Evolutionary conservation across 2,329 filamentous ascomycete genomes (phyloP).

Genomic region (Sporothrix phasma): DNA sequence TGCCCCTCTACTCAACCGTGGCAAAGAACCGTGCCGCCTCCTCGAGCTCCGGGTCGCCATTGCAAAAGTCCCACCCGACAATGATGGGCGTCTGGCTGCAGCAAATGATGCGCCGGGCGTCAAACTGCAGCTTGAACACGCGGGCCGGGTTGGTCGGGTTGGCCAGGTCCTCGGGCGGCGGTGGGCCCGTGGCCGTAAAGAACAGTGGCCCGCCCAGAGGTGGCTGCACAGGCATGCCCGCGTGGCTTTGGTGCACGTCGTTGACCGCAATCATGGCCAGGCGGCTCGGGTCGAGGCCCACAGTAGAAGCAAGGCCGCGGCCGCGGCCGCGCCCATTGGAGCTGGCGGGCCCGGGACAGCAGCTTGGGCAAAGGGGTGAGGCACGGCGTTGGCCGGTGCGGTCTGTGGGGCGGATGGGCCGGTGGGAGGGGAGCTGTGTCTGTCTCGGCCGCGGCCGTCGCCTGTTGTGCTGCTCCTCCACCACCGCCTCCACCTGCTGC

Average conservation of each 20-base stretch:
- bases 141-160: conserved; percentile 42
- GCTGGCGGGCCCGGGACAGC: no score
- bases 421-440: not conserved
- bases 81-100: conserved; percentile 87
- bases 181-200: no score
- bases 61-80: conserved; percentile 96
- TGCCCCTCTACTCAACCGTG: conserved; percentile 38
- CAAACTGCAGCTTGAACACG: conserved; percentile 96
- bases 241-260: no score
- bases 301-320: not conserved
- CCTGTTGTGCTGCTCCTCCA: not conserved
- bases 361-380: not conserved
- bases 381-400: not conserved
- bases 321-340: not conserved
- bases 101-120: conserved; percentile 84
- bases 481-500: no score
- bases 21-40: conserved; percentile 71
- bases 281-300: no score
- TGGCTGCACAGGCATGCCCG: no score
- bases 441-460: not conserved
- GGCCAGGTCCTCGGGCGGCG: conserved; percentile 29
- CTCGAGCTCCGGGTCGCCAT: conserved; percentile 69
- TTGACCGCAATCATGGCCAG: no score
- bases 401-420: not conserved
- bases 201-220: no score